Evolutionary conservation across 2,329 filamentous ascomycete species (phyloP).

Genomic region (Rhynchosporium agropyri): DNA sequence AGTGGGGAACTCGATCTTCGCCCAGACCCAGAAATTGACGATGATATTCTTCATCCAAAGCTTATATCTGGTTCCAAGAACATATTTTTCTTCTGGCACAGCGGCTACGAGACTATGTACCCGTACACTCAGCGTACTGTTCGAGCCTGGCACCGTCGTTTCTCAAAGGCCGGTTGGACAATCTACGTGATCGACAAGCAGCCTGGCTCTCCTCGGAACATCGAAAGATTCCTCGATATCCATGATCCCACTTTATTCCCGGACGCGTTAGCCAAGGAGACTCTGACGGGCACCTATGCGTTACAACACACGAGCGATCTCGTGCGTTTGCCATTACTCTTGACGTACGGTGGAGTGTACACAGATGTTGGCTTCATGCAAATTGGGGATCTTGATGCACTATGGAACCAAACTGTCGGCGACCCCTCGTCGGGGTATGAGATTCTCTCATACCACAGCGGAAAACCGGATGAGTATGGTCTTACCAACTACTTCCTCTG

Average conservation of each 20-base stretch:
- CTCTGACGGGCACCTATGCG: constrained; percentile 52
- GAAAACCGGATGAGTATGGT: constrained; percentile 42
- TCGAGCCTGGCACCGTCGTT: constrained; percentile 56
- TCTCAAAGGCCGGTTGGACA: constrained; percentile 54
- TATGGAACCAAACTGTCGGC: constrained; percentile 55
- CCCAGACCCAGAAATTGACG: constrained; percentile 50
- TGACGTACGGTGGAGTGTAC: constrained; percentile 60
- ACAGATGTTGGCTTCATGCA: constrained; percentile 59
- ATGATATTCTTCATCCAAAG: constrained; percentile 46
- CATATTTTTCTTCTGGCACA: constrained; percentile 62
- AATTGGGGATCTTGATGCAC: constrained; percentile 57
- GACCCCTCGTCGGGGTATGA: constrained; percentile 51
- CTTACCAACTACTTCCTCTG: constrained; percentile 55
- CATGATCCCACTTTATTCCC: constrained; percentile 50
- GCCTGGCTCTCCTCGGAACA: constrained; percentile 50
- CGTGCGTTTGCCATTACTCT: constrained; percentile 58
- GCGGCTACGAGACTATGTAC: constrained; percentile 52
- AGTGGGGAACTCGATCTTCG: constrained; percentile 48
- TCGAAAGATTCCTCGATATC: constrained; percentile 53
- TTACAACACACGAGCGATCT: constrained; percentile 60
- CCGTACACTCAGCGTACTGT: constrained; percentile 56
- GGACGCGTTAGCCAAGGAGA: constrained; percentile 52
- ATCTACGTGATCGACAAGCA: constrained; percentile 54
- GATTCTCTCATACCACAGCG: constrained; percentile 51
- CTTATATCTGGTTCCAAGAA: constrained; percentile 51